Conservation (phyloP, 345 rosid species). For the Acer saccharum region DNA sequence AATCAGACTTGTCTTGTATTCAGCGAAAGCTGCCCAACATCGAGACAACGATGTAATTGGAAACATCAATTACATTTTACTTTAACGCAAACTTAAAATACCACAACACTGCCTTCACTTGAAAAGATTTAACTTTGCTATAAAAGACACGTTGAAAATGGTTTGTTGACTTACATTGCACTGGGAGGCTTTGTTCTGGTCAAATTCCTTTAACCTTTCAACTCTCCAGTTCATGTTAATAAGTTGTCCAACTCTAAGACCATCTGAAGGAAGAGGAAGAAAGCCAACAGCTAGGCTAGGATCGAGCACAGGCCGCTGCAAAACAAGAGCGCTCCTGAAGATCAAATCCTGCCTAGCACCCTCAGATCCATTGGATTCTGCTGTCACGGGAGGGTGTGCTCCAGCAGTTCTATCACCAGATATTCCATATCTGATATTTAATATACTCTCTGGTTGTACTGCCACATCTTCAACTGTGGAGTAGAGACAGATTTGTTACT, state of each 20-base stretch:
- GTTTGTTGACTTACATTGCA: constrained; percentile 48
- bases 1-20: neutral
- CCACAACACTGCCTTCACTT: neutral
- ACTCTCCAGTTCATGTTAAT: constrained; percentile 86
- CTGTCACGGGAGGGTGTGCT: constrained; percentile 77
- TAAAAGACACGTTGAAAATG: neutral
- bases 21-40: neutral
- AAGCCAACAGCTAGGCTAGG: constrained; percentile 94
- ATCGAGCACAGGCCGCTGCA: constrained; percentile 92
- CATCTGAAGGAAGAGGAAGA: constrained; percentile 75
- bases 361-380: constrained; percentile 39
- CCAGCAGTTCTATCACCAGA: constrained; percentile 76
- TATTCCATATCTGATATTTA: constrained; percentile 77
- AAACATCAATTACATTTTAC: neutral
- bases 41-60: neutral
- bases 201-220: constrained; percentile 74
- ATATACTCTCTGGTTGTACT: constrained; percentile 57
- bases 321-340: constrained; percentile 73
- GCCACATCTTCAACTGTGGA: constrained; percentile 48
- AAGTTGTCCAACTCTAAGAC: constrained; percentile 91
- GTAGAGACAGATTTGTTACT: constrained; percentile 13
- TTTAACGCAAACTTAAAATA: neutral
- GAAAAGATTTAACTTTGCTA: neutral
- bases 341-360: constrained; percentile 53
- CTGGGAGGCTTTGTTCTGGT: constrained; percentile 39